Conservation (phyloP, 306 rosid species). For the Lathyrus tuberosus region DNA sequence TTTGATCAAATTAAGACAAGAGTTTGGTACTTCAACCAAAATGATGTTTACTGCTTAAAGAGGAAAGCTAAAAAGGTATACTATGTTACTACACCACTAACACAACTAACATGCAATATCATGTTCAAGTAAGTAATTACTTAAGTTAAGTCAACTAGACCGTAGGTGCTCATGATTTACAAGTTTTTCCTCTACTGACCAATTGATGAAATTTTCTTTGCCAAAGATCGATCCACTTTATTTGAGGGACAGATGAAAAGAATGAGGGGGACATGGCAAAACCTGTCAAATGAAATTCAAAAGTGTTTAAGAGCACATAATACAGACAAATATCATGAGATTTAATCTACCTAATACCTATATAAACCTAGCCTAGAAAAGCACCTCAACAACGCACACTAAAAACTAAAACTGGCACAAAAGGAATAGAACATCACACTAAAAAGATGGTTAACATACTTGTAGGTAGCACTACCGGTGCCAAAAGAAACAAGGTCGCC, state of each 20-base stretch:
- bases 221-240: slow-evolving; percentile 54
- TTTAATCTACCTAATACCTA: background rate
- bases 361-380: slow-evolving; percentile 21
- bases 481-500: slow-evolving; percentile 87
- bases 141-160: slow-evolving; percentile 28
- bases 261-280: slow-evolving; percentile 68
- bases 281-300: slow-evolving; percentile 59
- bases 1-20: background rate
- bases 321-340: slow-evolving; percentile 25
- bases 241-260: slow-evolving; percentile 56
- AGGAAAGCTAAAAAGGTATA: slow-evolving; percentile 1
- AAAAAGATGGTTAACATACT: slow-evolving; percentile 48
- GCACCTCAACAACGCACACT: slow-evolving; percentile 7
- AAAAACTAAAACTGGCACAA: slow-evolving; percentile 21
- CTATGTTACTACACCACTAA: slow-evolving; percentile 23
- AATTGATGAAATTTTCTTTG: slow-evolving; percentile 69
- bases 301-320: slow-evolving; percentile 15
- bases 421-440: slow-evolving; percentile 24
- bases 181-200: slow-evolving; percentile 61
- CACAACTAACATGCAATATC: slow-evolving; percentile 11
- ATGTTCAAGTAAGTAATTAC: slow-evolving; percentile 16
- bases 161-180: slow-evolving; percentile 23
- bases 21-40: slow-evolving; percentile 35
- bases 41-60: slow-evolving; percentile 5
- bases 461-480: slow-evolving; percentile 84